A percentile compares a stretch with the other conserved stretches of the same genome.
phyloP scores from a whole-genome alignment of 164 flowering plant species.

The Malania oleifera region DNA sequence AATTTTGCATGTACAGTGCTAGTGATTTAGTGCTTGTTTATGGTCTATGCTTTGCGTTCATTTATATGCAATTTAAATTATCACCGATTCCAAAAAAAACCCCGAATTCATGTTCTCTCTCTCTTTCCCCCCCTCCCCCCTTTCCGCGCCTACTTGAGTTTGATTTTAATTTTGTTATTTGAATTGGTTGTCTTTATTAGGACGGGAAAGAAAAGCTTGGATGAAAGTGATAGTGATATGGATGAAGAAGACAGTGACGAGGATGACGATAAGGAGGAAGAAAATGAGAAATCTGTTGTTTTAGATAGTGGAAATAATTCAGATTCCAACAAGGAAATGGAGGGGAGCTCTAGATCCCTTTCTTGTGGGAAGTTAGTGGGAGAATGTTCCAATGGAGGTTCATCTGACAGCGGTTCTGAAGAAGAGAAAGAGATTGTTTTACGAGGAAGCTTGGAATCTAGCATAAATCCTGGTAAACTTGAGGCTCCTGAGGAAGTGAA shows the following conservation, averaged over 20 bases:
- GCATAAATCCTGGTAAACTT: constrained; percentile 16
- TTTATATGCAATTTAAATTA: no score
- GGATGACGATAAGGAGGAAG: constrained; percentile 26
- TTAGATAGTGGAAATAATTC: constrained; percentile 33
- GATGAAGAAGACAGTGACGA: constrained; percentile 42
- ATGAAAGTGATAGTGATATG: constrained; percentile 48
- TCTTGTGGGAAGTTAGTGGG: constrained; percentile 33
- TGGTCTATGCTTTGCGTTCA: no score
- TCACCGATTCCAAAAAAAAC: no score
- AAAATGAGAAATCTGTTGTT: constrained; percentile 52
- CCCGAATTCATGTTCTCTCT: no score
- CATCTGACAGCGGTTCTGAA: constrained; percentile 48
- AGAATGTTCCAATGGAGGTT: constrained; percentile 34
- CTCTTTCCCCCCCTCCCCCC: no score
- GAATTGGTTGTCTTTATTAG: constrained; percentile 26
- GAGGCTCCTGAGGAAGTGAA: constrained; percentile 10
- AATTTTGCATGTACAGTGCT: no score
- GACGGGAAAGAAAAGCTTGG: constrained; percentile 64
- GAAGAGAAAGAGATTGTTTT: constrained; percentile 34
- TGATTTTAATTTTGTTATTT: not conserved
- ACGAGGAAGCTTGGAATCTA: constrained; percentile 12
- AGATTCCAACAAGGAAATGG: constrained; percentile 41
- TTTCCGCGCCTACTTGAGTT: no score
- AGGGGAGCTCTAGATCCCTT: constrained; percentile 47
- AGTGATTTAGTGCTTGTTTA: no score